phyloP scores from a whole-genome alignment of 352 stramenopile species.

The Phytophthora fragariaefolia region DNA sequence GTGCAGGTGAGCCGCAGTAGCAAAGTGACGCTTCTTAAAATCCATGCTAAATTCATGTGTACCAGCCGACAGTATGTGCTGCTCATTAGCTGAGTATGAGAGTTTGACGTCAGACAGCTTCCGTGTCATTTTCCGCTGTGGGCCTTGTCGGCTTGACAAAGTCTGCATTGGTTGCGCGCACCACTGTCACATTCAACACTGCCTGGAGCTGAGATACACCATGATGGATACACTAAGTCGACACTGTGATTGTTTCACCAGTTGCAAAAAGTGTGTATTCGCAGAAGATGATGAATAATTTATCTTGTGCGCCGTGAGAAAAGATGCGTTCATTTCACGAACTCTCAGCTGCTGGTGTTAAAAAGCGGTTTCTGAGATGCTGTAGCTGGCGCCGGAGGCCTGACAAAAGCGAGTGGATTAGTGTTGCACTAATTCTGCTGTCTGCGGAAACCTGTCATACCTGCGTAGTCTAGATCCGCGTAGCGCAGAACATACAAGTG shows the following conservation, averaged over 20 bases:
- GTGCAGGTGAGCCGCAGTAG: constrained; percentile 30
- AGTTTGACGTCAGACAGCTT: constrained; percentile 78
- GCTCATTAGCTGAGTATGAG: constrained; percentile 55
- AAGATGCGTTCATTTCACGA: constrained; percentile 12
- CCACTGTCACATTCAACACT: constrained; percentile 68
- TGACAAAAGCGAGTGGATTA: constrained; percentile 23
- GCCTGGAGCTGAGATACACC: constrained; percentile 62
- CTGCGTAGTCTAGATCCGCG: constrained; percentile 59
- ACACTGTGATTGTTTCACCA: constrained; percentile 57
- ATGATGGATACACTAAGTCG: constrained; percentile 60
- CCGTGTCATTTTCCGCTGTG: constrained; percentile 70
- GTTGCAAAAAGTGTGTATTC: constrained; percentile 42
- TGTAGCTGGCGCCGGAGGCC: constrained; percentile 71
- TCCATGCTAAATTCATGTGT: too few relatives aligned
- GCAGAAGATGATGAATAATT: constrained; percentile 23
- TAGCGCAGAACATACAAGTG: constrained; percentile 78
- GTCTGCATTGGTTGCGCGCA: constrained; percentile 78
- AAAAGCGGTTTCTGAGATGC: constrained; percentile 64
- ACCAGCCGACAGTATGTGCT: constrained; percentile 57
- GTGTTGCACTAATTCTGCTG: neutral
- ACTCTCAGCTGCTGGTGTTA: constrained; percentile 28
- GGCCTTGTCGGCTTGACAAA: constrained; percentile 51
- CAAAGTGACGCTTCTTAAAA: neutral
- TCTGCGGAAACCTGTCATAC: constrained; percentile 27
- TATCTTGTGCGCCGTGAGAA: neutral